Conservation (phyloP, 306 rosid species). For the Cyclanthera cordifolia region DNA sequence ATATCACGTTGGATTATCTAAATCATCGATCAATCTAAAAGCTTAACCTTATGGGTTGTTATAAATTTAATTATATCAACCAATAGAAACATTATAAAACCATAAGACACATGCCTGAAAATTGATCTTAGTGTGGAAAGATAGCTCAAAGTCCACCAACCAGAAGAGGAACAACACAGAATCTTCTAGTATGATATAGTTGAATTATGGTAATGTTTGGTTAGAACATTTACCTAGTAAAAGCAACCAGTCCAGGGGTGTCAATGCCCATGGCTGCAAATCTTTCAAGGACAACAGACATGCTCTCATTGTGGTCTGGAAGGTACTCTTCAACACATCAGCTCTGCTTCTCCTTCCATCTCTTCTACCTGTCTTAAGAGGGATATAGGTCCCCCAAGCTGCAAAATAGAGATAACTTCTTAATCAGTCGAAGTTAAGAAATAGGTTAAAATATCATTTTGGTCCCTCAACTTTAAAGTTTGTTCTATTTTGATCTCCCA, state of each 20-base stretch:
- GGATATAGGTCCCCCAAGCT: slow-evolving; percentile 90
- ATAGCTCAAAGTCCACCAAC: background rate
- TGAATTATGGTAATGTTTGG: background rate
- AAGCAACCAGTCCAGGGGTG: slow-evolving; percentile 81
- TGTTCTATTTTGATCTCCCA: too few relatives aligned
- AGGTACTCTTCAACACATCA: slow-evolving; percentile 57
- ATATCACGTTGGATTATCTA: too few relatives aligned
- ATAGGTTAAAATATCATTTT: too few relatives aligned
- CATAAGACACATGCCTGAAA: background rate
- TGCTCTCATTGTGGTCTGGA: slow-evolving; percentile 96
- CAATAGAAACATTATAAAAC: background rate
- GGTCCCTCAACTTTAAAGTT: too few relatives aligned
- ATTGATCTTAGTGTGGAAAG: background rate
- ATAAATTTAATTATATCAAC: too few relatives aligned
- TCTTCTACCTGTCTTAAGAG: slow-evolving; percentile 90
- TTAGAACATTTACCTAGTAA: slow-evolving; percentile 49
- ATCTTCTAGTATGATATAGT: background rate
- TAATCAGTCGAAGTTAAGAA: background rate
- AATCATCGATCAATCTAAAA: too few relatives aligned
- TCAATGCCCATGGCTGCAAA: slow-evolving; percentile 75
- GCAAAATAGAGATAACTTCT: slow-evolving; percentile 12
- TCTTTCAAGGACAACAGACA: slow-evolving; percentile 72
- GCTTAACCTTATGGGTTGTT: too few relatives aligned
- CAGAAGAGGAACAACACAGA: background rate
- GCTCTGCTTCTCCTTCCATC: slow-evolving; percentile 96